Evolutionary conservation across 78 protist species (phyloP).

Genomic region (Mantamonas sphyraenae): DNA sequence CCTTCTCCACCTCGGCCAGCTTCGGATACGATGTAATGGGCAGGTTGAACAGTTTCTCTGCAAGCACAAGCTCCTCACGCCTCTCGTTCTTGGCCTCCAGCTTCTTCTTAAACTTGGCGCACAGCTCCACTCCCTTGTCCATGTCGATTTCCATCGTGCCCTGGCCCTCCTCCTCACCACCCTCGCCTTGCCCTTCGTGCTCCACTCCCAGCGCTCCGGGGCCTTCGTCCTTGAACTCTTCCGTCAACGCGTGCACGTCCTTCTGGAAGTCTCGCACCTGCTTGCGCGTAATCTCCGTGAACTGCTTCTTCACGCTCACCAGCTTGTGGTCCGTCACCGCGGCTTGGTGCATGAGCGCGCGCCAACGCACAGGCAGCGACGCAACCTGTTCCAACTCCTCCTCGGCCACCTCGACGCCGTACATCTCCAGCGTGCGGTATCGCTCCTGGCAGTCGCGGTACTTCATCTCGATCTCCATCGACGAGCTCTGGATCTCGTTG

Average conservation of each 20-base stretch:
- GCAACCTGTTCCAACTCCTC: slow-evolving; percentile 10
- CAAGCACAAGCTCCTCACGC: slow-evolving; percentile 39
- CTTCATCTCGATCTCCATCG: slow-evolving; percentile 43
- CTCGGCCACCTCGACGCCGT: slow-evolving; percentile 16
- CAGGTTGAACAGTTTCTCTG: slow-evolving; percentile 62
- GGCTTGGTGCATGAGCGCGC: slow-evolving; percentile 6
- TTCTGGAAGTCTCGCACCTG: slow-evolving; percentile 21
- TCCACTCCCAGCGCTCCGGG: neutral
- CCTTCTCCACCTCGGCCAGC: slow-evolving; percentile 23
- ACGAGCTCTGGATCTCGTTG: slow-evolving; percentile 10
- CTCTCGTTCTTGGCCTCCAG: neutral
- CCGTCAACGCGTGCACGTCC: neutral
- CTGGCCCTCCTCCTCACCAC: slow-evolving; percentile 12
- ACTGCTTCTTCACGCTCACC: slow-evolving; percentile 26
- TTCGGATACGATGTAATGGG: slow-evolving; percentile 43
- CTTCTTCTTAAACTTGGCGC: slow-evolving; percentile 11
- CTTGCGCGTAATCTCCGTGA: slow-evolving; percentile 36
- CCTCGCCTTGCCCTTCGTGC: neutral
- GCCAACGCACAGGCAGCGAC: slow-evolving; percentile 12
- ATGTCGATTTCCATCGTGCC: slow-evolving; percentile 31
- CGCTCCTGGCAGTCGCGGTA: slow-evolving; percentile 33
- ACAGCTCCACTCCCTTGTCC: slow-evolving; percentile 44
- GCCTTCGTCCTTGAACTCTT: slow-evolving; percentile 19
- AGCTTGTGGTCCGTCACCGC: slow-evolving; percentile 22
- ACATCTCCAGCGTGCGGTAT: slow-evolving; percentile 43